Percentiles rank a stretch among this genome's conserved stretches.
phyloP scores from a whole-genome alignment of 768 basidiomycete species.

The Mycena filopes region DNA sequence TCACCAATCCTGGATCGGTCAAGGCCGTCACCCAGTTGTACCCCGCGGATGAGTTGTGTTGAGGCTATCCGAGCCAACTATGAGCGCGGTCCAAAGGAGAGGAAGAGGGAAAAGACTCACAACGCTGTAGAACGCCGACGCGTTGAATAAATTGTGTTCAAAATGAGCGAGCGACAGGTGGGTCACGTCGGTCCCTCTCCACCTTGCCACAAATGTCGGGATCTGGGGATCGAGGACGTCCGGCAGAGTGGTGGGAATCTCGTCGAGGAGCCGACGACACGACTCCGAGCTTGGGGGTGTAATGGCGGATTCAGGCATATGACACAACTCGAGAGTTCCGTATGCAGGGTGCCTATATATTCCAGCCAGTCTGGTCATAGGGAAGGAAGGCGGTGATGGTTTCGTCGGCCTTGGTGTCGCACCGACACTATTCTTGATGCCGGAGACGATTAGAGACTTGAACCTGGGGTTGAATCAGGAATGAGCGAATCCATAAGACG shows the following conservation, averaged over 20 bases:
- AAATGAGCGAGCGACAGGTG: constrained; percentile 41
- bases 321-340: constrained; percentile 26
- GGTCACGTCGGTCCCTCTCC: constrained; percentile 31
- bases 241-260: constrained; percentile 35
- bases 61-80: constrained; percentile 28
- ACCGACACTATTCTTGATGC: not conserved
- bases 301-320: constrained; percentile 6
- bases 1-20: constrained; percentile 19
- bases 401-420: constrained; percentile 18
- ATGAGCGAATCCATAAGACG: not conserved
- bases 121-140: constrained; percentile 29
- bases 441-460: not conserved
- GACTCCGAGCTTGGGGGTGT: constrained; percentile 18
- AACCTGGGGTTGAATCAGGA: not conserved
- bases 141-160: constrained; percentile 38
- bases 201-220: constrained; percentile 38
- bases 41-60: constrained; percentile 32
- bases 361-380: constrained; percentile 21
- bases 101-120: constrained; percentile 22
- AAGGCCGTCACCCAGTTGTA: constrained; percentile 32
- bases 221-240: constrained; percentile 32
- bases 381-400: constrained; percentile 15
- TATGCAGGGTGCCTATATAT: constrained; percentile 27
- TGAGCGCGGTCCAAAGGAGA: not conserved
- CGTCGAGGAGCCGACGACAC: constrained; percentile 32